A percentile compares a stretch with the other conserved stretches of the same genome.
Conservation (phyloP, 2,329 filamentous ascomycete genomes). For the Ceratocystis colombiana region DNA sequence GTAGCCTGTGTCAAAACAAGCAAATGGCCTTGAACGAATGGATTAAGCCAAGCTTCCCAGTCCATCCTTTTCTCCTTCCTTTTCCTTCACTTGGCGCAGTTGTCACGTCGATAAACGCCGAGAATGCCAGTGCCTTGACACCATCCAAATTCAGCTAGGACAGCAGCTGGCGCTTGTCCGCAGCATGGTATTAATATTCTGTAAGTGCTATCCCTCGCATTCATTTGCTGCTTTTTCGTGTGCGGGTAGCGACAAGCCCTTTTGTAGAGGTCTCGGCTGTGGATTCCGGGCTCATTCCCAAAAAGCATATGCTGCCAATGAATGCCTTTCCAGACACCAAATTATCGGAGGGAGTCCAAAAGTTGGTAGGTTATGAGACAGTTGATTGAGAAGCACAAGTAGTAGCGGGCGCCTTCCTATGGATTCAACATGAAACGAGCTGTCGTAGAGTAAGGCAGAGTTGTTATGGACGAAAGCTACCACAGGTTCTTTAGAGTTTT, state of each 20-base stretch:
- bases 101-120: background rate
- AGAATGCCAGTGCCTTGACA: conserved; percentile 7
- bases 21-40: too few relatives aligned
- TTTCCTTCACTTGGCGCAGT: background rate
- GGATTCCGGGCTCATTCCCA: background rate
- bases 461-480: too few relatives aligned
- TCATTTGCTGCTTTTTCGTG: background rate
- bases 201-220: background rate
- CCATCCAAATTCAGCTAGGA: background rate
- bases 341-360: background rate
- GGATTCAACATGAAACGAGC: too few relatives aligned
- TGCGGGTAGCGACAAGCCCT: conserved; percentile 3
- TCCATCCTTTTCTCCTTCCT: background rate
- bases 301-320: background rate
- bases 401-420: background rate
- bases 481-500: background rate
- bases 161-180: background rate
- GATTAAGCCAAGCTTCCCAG: too few relatives aligned
- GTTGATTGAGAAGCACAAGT: background rate
- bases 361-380: background rate
- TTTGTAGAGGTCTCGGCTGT: conserved; percentile 6
- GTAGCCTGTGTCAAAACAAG: too few relatives aligned
- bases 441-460: background rate
- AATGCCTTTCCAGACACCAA: background rate
- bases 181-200: background rate